A percentile compares a stretch with the other conserved stretches of the same genome.
phyloP scores from a whole-genome alignment of 495 filamentous ascomycete genomes.

The Aspergillus campestris region DNA sequence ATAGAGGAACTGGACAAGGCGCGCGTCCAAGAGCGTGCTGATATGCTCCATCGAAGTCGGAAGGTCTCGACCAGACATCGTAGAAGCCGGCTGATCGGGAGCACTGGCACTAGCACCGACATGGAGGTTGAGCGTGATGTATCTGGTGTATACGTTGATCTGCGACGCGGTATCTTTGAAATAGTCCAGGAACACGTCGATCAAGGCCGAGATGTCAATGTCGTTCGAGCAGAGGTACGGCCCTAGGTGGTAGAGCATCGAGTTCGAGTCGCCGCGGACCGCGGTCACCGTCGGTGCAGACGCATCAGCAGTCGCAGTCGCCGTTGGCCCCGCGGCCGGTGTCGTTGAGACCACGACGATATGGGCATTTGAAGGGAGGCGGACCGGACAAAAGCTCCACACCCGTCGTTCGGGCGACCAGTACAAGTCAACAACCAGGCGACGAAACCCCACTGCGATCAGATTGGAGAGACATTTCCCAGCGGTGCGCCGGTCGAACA shows the following conservation, averaged over 20 bases:
- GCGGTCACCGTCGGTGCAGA: slow-evolving; percentile 19
- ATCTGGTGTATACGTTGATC: slow-evolving; percentile 36
- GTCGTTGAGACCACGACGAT: slow-evolving; percentile 20
- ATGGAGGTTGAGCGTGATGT: slow-evolving; percentile 52
- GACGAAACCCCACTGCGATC: slow-evolving; percentile 48
- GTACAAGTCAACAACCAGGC: slow-evolving; percentile 54
- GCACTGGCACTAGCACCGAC: slow-evolving; percentile 36
- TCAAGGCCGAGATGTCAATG: slow-evolving; percentile 39
- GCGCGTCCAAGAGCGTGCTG: slow-evolving; percentile 26
- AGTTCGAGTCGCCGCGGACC: slow-evolving; percentile 20
- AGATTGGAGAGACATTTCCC: slow-evolving; percentile 53
- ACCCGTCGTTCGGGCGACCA: slow-evolving; percentile 45
- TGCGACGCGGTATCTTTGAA: slow-evolving; percentile 38
- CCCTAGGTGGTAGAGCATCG: slow-evolving; percentile 42
- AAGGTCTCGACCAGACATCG: slow-evolving; percentile 23
- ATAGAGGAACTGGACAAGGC: slow-evolving; percentile 45
- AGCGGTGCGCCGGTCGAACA: slow-evolving; percentile 39
- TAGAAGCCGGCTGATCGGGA: slow-evolving; percentile 29
- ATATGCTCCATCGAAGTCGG: slow-evolving; percentile 26
- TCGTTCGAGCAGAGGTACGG: slow-evolving; percentile 46
- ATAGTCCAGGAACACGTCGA: slow-evolving; percentile 39
- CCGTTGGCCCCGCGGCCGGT: slow-evolving; percentile 11
- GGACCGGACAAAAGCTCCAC: slow-evolving; percentile 55
- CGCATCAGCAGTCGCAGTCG: slow-evolving; percentile 15
- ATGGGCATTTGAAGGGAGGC: slow-evolving; percentile 19